Evolutionary conservation across 2,329 filamentous ascomycete genomes (phyloP).

Genomic region (Fusarium brachygibbosum): DNA sequence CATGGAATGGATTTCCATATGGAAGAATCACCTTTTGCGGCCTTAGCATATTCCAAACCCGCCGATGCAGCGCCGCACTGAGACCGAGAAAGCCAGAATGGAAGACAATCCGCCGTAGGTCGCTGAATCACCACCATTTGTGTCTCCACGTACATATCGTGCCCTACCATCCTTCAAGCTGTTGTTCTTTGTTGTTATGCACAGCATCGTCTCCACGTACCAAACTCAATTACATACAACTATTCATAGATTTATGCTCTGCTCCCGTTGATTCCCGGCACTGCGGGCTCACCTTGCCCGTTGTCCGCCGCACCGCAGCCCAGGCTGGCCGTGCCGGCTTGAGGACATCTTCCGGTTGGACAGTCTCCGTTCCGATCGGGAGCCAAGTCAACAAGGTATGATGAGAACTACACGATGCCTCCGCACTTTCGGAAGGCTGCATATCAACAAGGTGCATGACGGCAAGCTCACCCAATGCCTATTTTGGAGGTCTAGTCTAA

Average conservation of each 20-base stretch:
- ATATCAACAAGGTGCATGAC: conserved; percentile 17
- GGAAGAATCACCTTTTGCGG: conserved; percentile 27
- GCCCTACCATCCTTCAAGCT: neutral
- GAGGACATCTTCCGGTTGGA: conserved; percentile 46
- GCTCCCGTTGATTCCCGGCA: conserved; percentile 46
- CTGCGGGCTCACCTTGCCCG: conserved; percentile 39
- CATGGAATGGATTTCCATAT: conserved; percentile 18
- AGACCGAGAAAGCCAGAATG: conserved; percentile 34
- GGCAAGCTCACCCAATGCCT: conserved; percentile 9
- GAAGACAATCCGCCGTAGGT: conserved; percentile 5
- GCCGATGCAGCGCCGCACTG: conserved; percentile 41
- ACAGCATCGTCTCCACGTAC: conserved; percentile 26
- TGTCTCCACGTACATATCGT: conserved; percentile 17
- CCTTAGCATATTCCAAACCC: conserved; percentile 37
- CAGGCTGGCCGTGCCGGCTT: conserved; percentile 39
- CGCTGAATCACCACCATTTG: conserved; percentile 1
- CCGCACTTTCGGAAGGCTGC: conserved; percentile 41
- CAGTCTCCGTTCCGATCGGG: conserved; percentile 38
- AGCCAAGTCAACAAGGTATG: conserved; percentile 34
- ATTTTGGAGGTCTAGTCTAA: conserved; percentile 4
- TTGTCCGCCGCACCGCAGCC: conserved; percentile 29
- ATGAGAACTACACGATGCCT: conserved; percentile 29
- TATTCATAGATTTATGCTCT: conserved; percentile 1
- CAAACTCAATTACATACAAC: conserved; percentile 25
- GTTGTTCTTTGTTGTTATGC: conserved; percentile 15